Conservation (phyloP, 441 rosid genomes). For the Adansonia madagascariensis region DNA sequence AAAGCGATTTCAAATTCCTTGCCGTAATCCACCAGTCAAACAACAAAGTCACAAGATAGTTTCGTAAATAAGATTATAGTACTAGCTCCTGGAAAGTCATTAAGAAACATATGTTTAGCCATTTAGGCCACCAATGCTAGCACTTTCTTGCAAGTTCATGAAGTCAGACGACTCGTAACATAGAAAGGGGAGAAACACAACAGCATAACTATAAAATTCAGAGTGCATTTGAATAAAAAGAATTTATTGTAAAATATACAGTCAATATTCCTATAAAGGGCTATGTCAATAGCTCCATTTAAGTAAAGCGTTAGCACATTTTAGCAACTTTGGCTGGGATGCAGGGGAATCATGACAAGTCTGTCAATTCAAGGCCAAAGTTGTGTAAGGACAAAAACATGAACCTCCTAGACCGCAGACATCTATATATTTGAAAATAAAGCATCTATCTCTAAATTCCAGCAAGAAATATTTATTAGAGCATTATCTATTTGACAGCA, state of each 20-base stretch:
- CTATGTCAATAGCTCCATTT: neutral
- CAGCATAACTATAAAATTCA: neutral
- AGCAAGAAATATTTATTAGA: neutral
- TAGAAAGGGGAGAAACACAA: neutral
- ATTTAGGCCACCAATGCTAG: neutral
- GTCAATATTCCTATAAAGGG: neutral
- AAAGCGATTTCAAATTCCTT: neutral
- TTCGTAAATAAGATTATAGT: neutral
- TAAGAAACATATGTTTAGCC: neutral
- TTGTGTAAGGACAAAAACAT: neutral
- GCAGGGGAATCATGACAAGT: neutral
- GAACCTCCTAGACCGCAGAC: neutral
- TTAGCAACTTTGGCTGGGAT: neutral
- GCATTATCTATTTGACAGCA: neutral
- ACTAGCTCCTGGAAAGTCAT: neutral
- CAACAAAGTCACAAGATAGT: neutral
- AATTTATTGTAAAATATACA: neutral
- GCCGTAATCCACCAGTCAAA: conserved; percentile 2
- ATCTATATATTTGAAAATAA: neutral
- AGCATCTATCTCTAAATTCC: neutral
- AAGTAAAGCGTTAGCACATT: neutral
- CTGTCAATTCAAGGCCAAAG: neutral
- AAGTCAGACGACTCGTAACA: neutral
- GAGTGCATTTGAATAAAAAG: neutral
- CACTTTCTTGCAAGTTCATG: neutral